Percentiles rank a stretch among this genome's conserved stretches.
phyloP scores from a whole-genome alignment of 2,329 filamentous ascomycete species.

The Sporothrix globosa region DNA sequence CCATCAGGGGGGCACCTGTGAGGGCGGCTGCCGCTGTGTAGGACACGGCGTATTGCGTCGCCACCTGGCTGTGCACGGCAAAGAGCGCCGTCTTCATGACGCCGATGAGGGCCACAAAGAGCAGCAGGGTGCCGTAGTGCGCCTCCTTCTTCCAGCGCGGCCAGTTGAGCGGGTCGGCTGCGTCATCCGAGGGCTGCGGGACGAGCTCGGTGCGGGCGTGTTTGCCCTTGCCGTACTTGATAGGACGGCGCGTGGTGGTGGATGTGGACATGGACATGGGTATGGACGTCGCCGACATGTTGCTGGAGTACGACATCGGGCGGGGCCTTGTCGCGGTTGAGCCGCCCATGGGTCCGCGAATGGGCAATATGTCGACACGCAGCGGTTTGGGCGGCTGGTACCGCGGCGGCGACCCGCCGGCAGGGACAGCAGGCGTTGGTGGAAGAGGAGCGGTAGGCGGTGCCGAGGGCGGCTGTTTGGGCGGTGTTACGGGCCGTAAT shows the following conservation, averaged over 20 bases:
- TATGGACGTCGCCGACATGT: conserved; percentile 36
- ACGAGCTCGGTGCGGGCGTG: conserved; percentile 51
- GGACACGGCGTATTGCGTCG: conserved; percentile 49
- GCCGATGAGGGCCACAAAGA: conserved; percentile 52
- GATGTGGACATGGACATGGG: too few relatives aligned
- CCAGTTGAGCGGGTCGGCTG: conserved; percentile 62
- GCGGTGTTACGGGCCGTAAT: neutral
- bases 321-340: neutral
- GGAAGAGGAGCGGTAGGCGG: conserved; percentile 3
- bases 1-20: conserved; percentile 57
- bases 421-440: neutral
- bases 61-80: conserved; percentile 52
- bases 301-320: neutral
- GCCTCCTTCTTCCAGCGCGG: conserved; percentile 57
- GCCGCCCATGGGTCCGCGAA: neutral
- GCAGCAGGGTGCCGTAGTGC: conserved; percentile 52
- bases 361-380: neutral
- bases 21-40: conserved; percentile 55
- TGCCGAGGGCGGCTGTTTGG: neutral
- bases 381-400: conserved; percentile 1
- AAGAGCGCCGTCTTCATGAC: conserved; percentile 61
- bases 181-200: conserved; percentile 60
- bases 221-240: conserved; percentile 54
- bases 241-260: conserved; percentile 42
- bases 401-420: neutral